Conservation (phyloP, 495 filamentous ascomycete genomes). For the Darksidea phi region DNA sequence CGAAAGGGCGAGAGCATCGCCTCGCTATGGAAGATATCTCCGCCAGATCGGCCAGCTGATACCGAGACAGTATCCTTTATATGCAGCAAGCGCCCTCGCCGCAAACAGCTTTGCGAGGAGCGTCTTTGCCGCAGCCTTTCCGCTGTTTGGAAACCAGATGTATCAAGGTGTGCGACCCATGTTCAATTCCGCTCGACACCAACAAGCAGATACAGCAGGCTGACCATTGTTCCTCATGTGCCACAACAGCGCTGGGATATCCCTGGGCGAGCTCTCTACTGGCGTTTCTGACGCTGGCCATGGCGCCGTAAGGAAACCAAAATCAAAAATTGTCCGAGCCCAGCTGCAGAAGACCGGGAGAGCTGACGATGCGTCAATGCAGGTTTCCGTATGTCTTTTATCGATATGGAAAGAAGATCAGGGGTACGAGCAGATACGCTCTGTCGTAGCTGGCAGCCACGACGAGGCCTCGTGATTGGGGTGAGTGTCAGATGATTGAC, state of each 20-base stretch:
- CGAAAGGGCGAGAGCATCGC: constrained; percentile 28
- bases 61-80: constrained; percentile 59
- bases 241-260: constrained; percentile 25
- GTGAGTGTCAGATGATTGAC: neutral
- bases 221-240: constrained; percentile 9
- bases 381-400: constrained; percentile 18
- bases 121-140: constrained; percentile 75
- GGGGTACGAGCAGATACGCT: constrained; percentile 13
- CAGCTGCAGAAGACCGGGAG: constrained; percentile 16
- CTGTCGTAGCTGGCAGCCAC: constrained; percentile 6
- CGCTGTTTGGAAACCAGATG: constrained; percentile 63
- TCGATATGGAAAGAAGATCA: constrained; percentile 15
- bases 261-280: constrained; percentile 45
- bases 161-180: constrained; percentile 30
- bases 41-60: constrained; percentile 15
- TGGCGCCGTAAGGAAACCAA: constrained; percentile 40
- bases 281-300: constrained; percentile 44
- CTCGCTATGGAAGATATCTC: constrained; percentile 8
- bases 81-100: constrained; percentile 81
- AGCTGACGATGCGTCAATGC: constrained; percentile 16
- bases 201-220: constrained; percentile 26
- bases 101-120: constrained; percentile 82
- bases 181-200: constrained; percentile 22
- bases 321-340: constrained; percentile 1
- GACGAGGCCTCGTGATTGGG: constrained; percentile 1